These are phyloP conservation scores for Hanseniaspora meyeri DNA, from an alignment of 805 yeast species.

Conservation along the genomic window DNA sequence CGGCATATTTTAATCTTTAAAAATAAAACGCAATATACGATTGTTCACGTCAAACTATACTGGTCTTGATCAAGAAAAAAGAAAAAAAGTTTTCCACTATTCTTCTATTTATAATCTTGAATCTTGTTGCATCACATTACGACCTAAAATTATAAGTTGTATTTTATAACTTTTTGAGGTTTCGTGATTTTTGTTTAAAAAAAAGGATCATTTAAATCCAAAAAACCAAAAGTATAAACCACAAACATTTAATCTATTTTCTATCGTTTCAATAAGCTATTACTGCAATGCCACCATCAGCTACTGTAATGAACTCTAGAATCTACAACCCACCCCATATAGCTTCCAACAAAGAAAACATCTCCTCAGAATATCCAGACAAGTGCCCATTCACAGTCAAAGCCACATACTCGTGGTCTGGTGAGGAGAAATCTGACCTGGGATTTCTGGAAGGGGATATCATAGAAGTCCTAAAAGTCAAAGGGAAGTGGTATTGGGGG, in stretches of 20 bases:
- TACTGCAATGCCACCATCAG: background rate
- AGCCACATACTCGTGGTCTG: conserved; percentile 89
- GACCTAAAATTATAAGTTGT: no score
- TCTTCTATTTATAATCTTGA: background rate
- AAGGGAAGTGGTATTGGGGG: conserved; percentile 92
- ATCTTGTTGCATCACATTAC: no score
- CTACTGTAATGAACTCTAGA: background rate
- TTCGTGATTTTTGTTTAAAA: no score
- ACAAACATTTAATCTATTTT: no score
- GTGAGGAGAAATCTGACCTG: conserved; percentile 74
- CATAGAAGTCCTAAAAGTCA: conserved; percentile 73
- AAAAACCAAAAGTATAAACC: no score
- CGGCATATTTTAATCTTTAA: background rate
- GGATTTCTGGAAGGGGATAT: conserved; percentile 91
- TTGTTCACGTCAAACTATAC: background rate
- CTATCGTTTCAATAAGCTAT: no score
- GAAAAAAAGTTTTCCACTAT: no score
- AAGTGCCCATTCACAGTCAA: conserved; percentile 59
- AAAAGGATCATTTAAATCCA: no score
- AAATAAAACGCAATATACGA: background rate
- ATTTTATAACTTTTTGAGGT: no score
- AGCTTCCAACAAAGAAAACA: background rate
- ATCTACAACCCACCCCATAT: background rate
- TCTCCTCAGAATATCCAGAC: conserved; percentile 23
- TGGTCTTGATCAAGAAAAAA: no score